phyloP scores from a whole-genome alignment of 495 filamentous ascomycete species.

The Acidomyces sp. region DNA sequence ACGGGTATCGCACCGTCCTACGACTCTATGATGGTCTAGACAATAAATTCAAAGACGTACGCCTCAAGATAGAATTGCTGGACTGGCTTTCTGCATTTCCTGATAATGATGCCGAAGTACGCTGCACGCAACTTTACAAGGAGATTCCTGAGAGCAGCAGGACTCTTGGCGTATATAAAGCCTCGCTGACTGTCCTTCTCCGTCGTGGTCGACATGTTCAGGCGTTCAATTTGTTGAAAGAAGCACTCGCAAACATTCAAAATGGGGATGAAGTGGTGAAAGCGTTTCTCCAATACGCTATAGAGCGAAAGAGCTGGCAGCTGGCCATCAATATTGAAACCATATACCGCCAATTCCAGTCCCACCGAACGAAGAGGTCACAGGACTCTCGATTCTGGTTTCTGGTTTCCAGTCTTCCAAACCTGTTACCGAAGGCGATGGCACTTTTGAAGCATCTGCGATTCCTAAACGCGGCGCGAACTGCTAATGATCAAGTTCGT shows the following conservation, averaged over 20 bases:
- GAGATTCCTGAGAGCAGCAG: slow-evolving; percentile 3
- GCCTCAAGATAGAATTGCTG: slow-evolving; percentile 21
- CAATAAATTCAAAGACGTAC: not conserved
- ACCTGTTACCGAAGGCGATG: slow-evolving; percentile 5
- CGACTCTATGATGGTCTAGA: slow-evolving; percentile 11
- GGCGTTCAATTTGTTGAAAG: slow-evolving; percentile 5
- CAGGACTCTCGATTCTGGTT: no score
- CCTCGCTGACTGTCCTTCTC: slow-evolving; percentile 5
- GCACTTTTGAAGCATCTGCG: slow-evolving; percentile 1
- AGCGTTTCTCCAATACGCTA: slow-evolving; percentile 9
- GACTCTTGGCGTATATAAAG: slow-evolving; percentile 6
- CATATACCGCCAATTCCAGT: slow-evolving; percentile 7
- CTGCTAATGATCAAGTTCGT: not conserved
- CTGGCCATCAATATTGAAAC: slow-evolving; percentile 8
- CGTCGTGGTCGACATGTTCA: slow-evolving; percentile 1
- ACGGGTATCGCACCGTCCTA: no score
- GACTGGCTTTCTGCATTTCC: slow-evolving; percentile 19
- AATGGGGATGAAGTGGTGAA: slow-evolving; percentile 10
- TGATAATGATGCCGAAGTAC: slow-evolving; percentile 2
- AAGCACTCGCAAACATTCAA: slow-evolving; percentile 11
- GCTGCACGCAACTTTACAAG: slow-evolving; percentile 10
- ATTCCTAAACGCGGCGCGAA: not conserved
- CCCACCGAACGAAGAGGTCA: no score
- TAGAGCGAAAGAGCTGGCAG: slow-evolving; percentile 6
- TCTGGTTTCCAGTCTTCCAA: slow-evolving; percentile 10